These are phyloP conservation scores for Tarenaya hassleriana DNA, from an alignment of 345 rosid species.

Conservation along the genomic window DNA sequence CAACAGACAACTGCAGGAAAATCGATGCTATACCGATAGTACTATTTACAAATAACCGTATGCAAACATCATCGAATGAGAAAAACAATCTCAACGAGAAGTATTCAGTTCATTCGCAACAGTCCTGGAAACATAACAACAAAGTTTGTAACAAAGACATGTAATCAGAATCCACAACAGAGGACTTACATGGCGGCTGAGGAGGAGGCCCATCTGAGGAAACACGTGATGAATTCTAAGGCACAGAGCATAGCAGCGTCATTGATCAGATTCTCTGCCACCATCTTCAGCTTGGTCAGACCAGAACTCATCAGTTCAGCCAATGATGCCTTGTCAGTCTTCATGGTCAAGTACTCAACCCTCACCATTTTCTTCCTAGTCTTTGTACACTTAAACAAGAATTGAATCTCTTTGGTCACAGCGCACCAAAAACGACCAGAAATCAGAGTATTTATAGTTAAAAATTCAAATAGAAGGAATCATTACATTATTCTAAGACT, in stretches of 20 bases:
- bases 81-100: too few species aligned
- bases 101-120: not conserved
- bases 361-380: slow-evolving; percentile 39
- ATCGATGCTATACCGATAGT: too few species aligned
- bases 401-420: too few species aligned
- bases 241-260: slow-evolving; percentile 47
- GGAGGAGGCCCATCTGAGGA: slow-evolving; percentile 69
- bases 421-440: too few species aligned
- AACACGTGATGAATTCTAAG: slow-evolving; percentile 42
- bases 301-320: slow-evolving; percentile 39
- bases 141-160: too few species aligned
- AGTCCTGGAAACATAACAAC: too few species aligned
- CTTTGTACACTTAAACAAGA: not conserved
- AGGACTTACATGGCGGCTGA: slow-evolving; percentile 57
- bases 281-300: slow-evolving; percentile 40
- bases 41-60: too few species aligned
- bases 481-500: too few species aligned
- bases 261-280: slow-evolving; percentile 37
- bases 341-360: slow-evolving; percentile 45
- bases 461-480: too few species aligned
- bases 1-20: slow-evolving; percentile 46
- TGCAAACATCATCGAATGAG: too few species aligned
- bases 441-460: too few species aligned
- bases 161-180: slow-evolving; percentile 1
- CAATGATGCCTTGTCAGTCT: slow-evolving; percentile 33